phyloP scores from a whole-genome alignment of 2,329 filamentous ascomycete genomes.

The Chrysoporthe cubensis region DNA sequence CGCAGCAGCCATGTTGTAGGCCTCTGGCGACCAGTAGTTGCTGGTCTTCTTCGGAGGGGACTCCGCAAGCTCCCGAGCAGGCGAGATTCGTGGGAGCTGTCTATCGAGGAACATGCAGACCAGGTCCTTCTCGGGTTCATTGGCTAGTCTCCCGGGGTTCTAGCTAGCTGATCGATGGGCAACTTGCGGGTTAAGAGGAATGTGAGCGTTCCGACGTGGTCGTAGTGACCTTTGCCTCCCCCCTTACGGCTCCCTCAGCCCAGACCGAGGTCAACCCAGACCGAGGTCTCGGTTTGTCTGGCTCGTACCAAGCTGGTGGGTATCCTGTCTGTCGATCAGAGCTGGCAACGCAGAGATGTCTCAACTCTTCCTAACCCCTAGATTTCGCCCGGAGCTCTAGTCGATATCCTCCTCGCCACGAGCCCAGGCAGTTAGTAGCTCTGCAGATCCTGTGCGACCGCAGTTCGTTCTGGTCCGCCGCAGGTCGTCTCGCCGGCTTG shows the following conservation, averaged over 20 bases:
- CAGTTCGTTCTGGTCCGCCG: constrained; percentile 22
- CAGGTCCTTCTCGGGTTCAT: constrained; percentile 21
- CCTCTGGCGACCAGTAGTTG: constrained; percentile 39
- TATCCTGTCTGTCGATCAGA: constrained; percentile 47
- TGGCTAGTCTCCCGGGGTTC: constrained; percentile 14
- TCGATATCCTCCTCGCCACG: constrained; percentile 19
- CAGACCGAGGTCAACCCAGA: constrained; percentile 18
- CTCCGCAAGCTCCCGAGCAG: constrained; percentile 45
- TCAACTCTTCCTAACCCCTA: constrained; percentile 23
- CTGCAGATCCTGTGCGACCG: constrained; percentile 28
- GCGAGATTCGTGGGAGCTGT: constrained; percentile 42
- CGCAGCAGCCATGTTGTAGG: constrained; percentile 58
- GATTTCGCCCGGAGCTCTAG: constrained; percentile 12
- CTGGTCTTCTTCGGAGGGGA: constrained; percentile 40
- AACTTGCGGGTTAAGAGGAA: constrained; percentile 1
- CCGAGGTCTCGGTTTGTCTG: constrained; percentile 21
- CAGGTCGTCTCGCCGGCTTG: constrained; percentile 16
- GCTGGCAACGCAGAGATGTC: constrained; percentile 59
- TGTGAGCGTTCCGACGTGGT: constrained; percentile 7
- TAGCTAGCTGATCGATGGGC: constrained; percentile 5
- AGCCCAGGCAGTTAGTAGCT: constrained; percentile 25
- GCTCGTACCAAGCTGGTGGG: constrained; percentile 19
- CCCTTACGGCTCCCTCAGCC: constrained; percentile 17
- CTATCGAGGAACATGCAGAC: constrained; percentile 47
- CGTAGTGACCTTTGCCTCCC: constrained; percentile 19